Evolutionary conservation across 2,329 filamentous ascomycete species (phyloP), one percentile per base, ranked within the genome.

Genomic region (Colletotrichum higginsianum): DNA sequence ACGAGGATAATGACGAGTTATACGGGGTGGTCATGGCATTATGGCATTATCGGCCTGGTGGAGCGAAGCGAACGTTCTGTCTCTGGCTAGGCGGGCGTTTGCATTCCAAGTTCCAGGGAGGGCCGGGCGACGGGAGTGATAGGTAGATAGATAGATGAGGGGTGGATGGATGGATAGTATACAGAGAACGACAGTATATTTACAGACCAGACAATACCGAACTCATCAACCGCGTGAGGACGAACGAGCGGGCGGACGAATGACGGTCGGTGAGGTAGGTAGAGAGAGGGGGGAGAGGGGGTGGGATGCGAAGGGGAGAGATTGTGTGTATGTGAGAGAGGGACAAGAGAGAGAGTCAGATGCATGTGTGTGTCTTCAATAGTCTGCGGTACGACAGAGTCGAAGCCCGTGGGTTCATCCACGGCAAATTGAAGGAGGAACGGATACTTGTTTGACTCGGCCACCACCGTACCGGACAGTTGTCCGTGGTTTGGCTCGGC

Each of bases 21-120:
- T 60, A 38, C 47, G 23, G 21, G 53, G 52, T 63, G 65, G 53
- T 72, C 60, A 72, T 72, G 69, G 58, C 69, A 72, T 72, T 72
- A 72, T 69, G 69, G 53, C 66, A 72, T 63, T 55, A 69, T 72
- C 47, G 30, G 18, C 46, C 23, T 38, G 58, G 58, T 60, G 53
- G 52, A 56, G 69, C 53, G 69, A 68, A 53, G 46, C n/a, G 46
- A 56, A 60, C 40, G 69, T 69, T 52, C 50, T 68, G 57, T 72
- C 58, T 70, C 61, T 64, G 53, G 23, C 60, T 64, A 69, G 53
- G 53, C 21, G 30, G 58, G 46, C 60, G 60, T 44, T 53, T 69
- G 65, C 69, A 72, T 72, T 72, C 69, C 69, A 72, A 61, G 55
- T 47, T 55, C 40, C 11, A 69, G 23, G 44, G 58, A 40, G 42